These are phyloP conservation scores for Pseudocercospora eumusae DNA, from an alignment of 2,329 filamentous ascomycete species.

Conservation along the genomic window DNA sequence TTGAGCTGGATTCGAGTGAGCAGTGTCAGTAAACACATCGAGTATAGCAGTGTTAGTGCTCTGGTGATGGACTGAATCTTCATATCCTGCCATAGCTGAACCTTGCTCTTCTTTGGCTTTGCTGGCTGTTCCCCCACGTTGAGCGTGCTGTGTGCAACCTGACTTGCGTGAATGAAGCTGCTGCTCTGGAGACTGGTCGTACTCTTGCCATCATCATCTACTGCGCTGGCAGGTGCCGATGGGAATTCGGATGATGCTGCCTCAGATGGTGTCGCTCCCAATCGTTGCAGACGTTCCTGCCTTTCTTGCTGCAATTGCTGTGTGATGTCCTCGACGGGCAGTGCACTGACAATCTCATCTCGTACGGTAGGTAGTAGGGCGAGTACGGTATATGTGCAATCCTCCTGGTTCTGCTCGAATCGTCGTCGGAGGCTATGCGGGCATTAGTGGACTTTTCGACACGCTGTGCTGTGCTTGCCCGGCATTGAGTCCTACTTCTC, in stretches of 20 bases:
- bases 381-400: slow-evolving; percentile 97
- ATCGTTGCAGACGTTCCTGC: slow-evolving; percentile 60
- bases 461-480: background rate
- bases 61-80: slow-evolving; percentile 93
- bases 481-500: slow-evolving; percentile 71
- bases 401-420: slow-evolving; percentile 98
- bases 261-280: slow-evolving; percentile 52
- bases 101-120: slow-evolving; percentile 74
- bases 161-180: slow-evolving; percentile 80
- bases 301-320: slow-evolving; percentile 95
- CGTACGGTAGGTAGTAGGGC: slow-evolving; percentile 90
- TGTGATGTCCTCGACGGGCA: slow-evolving; percentile 90
- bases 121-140: slow-evolving; percentile 38
- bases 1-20: slow-evolving; percentile 95
- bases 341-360: slow-evolving; percentile 79
- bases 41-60: slow-evolving; percentile 89
- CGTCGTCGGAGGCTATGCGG: slow-evolving; percentile 76
- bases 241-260: slow-evolving; percentile 58
- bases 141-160: slow-evolving; percentile 56
- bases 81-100: slow-evolving; percentile 94
- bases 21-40: slow-evolving; percentile 81
- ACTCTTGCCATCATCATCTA: slow-evolving; percentile 81
- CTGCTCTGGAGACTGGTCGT: slow-evolving; percentile 74
- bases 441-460: slow-evolving; percentile 14
- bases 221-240: slow-evolving; percentile 65